Conservation (phyloP, 257 asterid species). For the Euphrasia confusa region DNA sequence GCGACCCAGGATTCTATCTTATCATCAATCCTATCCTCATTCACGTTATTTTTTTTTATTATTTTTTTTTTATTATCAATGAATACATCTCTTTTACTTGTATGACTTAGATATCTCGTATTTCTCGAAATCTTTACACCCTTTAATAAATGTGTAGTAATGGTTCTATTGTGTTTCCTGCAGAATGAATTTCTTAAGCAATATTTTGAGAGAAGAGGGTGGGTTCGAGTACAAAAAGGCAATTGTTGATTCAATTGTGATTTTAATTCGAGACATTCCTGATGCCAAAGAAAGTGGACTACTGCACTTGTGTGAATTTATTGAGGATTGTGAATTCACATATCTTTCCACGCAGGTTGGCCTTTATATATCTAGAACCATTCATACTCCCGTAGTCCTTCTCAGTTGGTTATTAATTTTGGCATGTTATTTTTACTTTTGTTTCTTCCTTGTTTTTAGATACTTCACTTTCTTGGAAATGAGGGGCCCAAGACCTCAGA, state of each 20-base stretch:
- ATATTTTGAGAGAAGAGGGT: slow-evolving; percentile 86
- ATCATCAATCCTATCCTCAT: too few relatives aligned
- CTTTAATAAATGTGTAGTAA: too few relatives aligned
- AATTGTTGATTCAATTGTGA: slow-evolving; percentile 84
- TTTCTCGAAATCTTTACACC: too few relatives aligned
- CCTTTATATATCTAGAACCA: slow-evolving; percentile 19
- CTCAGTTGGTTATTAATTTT: slow-evolving; percentile 2
- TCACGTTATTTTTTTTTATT: too few relatives aligned
- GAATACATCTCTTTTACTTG: too few relatives aligned
- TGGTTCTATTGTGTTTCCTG: slow-evolving; percentile 1
- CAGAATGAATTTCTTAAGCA: slow-evolving; percentile 90
- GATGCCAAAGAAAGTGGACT: slow-evolving; percentile 89
- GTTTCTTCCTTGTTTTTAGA: slow-evolving; percentile 34
- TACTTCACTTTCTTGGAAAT: slow-evolving; percentile 83
- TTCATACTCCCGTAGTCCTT: slow-evolving; percentile 9
- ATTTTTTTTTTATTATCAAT: too few relatives aligned
- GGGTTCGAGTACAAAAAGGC: slow-evolving; percentile 92
- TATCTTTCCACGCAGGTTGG: slow-evolving; percentile 87
- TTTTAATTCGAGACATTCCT: slow-evolving; percentile 81
- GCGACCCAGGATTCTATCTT: too few relatives aligned
- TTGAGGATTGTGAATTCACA: slow-evolving; percentile 90
- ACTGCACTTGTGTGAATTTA: slow-evolving; percentile 82
- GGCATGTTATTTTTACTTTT: neutral
- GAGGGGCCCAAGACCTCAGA: slow-evolving; percentile 90
- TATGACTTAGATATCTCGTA: too few relatives aligned